Conservation (phyloP, 257 asterid genomes). For the Solanum etuberosum region DNA sequence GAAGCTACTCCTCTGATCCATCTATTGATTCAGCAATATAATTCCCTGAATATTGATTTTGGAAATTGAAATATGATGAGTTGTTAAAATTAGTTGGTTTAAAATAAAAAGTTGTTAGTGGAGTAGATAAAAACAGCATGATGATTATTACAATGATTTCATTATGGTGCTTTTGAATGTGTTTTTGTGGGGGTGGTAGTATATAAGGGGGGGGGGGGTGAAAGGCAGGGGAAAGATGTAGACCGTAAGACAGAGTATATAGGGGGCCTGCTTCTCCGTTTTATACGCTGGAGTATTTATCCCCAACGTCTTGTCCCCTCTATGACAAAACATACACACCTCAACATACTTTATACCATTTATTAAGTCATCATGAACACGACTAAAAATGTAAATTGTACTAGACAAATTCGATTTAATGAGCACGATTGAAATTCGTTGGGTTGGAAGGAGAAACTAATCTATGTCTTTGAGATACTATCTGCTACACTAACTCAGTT, state of each 20-base stretch:
- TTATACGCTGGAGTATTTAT: background rate
- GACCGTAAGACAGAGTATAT: background rate
- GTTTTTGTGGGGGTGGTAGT: background rate
- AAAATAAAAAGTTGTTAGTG: background rate
- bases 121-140: constrained; percentile 5
- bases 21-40: background rate
- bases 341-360: background rate
- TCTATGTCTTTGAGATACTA: no score
- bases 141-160: constrained; percentile 21
- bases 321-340: background rate
- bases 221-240: background rate
- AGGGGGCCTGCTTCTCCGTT: background rate
- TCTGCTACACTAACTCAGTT: no score
- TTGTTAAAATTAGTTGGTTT: background rate
- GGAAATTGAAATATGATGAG: background rate
- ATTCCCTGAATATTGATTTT: background rate
- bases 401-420: no score
- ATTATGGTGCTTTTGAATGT: background rate
- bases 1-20: background rate
- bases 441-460: background rate
- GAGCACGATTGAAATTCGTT: rapidly evolving
- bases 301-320: background rate
- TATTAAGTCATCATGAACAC: background rate
- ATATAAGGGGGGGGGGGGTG: background rate
- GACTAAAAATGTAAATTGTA: no score